phyloP scores from a whole-genome alignment of 371 early-diverging fungal genomes.

The Mucor sp. region DNA sequence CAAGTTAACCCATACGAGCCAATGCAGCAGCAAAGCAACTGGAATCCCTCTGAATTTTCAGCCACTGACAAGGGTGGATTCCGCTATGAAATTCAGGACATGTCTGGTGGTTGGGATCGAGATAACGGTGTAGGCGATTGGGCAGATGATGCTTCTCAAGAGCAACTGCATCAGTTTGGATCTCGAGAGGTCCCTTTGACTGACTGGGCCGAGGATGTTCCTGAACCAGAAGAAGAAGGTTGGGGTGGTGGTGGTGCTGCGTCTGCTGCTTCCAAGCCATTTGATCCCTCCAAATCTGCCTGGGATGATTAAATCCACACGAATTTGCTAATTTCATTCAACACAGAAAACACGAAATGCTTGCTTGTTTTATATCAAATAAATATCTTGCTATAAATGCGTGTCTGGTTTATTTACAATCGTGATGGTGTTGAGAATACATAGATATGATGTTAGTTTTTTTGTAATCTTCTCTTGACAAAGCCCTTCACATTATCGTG shows the following conservation, averaged over 20 bases:
- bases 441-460: background rate
- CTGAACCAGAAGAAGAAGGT: background rate
- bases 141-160: background rate
- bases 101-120: background rate
- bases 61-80: background rate
- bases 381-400: background rate
- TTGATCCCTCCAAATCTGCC: background rate
- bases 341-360: background rate
- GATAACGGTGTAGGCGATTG: background rate
- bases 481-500: slow-evolving; percentile 62
- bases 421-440: background rate
- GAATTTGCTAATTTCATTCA: background rate
- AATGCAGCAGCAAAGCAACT: background rate
- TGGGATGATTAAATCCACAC: background rate
- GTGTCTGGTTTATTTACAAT: background rate
- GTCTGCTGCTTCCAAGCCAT: background rate
- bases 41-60: background rate
- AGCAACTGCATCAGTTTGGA: background rate
- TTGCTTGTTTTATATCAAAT: background rate
- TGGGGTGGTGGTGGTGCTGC: background rate
- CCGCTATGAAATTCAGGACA: background rate
- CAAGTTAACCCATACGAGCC: background rate
- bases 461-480: slow-evolving; percentile 46
- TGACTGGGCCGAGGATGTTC: background rate
- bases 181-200: background rate